Evolutionary conservation across 176 grass and related monocot species (phyloP).

Genomic region (Cymbopogon citratus): DNA sequence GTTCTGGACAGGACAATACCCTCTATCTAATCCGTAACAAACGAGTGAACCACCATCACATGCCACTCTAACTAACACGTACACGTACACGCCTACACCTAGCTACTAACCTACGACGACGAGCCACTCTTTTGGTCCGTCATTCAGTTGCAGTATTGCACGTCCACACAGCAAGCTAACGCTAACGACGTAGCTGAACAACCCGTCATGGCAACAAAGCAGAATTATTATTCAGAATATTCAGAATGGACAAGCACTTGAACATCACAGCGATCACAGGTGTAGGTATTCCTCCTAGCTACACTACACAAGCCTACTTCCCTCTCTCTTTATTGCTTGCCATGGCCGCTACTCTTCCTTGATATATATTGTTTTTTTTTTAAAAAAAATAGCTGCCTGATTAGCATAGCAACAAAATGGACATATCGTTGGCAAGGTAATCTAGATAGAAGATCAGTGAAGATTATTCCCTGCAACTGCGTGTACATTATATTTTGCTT

Average conservation of each 20-base stretch:
- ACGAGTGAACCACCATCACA: neutral
- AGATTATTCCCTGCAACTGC: neutral
- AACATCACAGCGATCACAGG: neutral
- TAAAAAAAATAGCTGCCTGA: neutral
- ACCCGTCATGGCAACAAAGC: neutral
- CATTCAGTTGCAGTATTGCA: neutral
- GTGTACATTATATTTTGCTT: constrained; percentile 1
- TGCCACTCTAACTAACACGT: neutral
- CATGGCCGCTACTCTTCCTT: constrained; percentile 23
- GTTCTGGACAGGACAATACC: neutral
- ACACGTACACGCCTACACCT: neutral
- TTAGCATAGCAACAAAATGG: neutral
- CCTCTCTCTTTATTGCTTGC: neutral
- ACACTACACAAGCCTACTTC: neutral
- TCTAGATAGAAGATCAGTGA: neutral
- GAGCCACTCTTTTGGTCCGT: neutral
- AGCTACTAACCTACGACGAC: neutral
- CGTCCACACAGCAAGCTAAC: neutral
- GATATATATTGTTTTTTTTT: no score
- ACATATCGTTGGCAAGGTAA: neutral
- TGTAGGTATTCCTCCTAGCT: neutral
- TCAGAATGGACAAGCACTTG: neutral
- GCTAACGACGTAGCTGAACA: neutral
- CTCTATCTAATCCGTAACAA: neutral
- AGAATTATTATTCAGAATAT: neutral